phyloP scores from a whole-genome alignment of 129 eudicot species.

The Heracleum sosnowskyi region DNA sequence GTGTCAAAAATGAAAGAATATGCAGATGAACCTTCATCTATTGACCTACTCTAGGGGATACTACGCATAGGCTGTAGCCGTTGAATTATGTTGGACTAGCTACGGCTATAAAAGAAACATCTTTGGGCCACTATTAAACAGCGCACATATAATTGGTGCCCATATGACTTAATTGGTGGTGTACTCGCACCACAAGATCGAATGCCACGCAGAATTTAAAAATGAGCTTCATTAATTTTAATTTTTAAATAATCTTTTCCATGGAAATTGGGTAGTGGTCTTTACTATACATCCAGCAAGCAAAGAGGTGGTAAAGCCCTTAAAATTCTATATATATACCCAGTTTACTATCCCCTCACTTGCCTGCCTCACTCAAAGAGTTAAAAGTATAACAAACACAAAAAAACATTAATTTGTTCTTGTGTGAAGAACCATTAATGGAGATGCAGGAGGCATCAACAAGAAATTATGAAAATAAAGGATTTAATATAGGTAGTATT shows the following conservation, averaged over 20 bases:
- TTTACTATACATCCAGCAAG: not conserved
- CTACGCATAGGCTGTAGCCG: not conserved
- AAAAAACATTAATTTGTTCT: slow-evolving; percentile 12
- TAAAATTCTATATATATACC: not conserved
- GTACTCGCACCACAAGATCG: not conserved
- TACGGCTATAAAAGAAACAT: too few species aligned
- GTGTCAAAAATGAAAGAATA: not conserved
- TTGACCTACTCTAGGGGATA: not conserved
- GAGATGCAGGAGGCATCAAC: slow-evolving; percentile 30
- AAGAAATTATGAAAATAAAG: slow-evolving; percentile 19
- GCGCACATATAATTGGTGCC: not conserved
- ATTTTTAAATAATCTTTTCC: not conserved
- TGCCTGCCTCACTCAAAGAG: not conserved
- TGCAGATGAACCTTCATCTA: not conserved
- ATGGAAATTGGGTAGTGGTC: not conserved
- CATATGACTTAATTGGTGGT: not conserved
- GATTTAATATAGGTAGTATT: not conserved
- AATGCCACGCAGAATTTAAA: not conserved
- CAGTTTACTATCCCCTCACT: not conserved
- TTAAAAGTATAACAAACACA: not conserved
- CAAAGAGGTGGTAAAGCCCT: not conserved
- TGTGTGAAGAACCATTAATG: slow-evolving; percentile 7
- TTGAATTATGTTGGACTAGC: too few species aligned
- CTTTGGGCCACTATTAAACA: not conserved
- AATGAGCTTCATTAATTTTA: not conserved